Percentiles rank a stretch among this genome's conserved stretches.
phyloP scores from a whole-genome alignment of 805 yeast genomes.

The Hanseniaspora lindneri region DNA sequence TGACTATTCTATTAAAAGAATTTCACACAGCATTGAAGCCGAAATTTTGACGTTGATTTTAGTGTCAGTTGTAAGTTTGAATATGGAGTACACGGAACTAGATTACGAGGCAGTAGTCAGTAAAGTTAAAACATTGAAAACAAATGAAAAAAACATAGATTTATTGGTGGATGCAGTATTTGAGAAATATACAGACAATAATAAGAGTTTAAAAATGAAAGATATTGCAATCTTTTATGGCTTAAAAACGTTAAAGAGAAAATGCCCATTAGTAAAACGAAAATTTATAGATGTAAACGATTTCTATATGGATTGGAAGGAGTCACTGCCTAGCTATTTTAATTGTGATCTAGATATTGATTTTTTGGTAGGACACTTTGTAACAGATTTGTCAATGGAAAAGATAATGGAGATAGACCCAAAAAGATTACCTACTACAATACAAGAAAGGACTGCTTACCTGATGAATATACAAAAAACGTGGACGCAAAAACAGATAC shows the following conservation, averaged over 20 bases:
- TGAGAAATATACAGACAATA: background rate
- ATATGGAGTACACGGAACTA: conserved; percentile 1
- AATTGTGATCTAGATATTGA: conserved; percentile 46
- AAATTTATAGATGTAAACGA: conserved; percentile 34
- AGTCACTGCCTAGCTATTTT: conserved; percentile 50
- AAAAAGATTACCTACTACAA: conserved; percentile 37
- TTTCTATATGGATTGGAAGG: conserved; percentile 52
- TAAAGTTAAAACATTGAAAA: background rate
- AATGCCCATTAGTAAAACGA: conserved; percentile 24
- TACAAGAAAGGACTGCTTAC: conserved; percentile 38
- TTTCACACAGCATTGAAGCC: background rate
- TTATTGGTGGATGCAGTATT: background rate
- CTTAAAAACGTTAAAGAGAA: conserved; percentile 35
- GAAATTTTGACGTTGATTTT: conserved; percentile 6
- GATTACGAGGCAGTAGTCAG: background rate
- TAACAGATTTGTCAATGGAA: conserved; percentile 33
- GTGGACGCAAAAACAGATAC: conserved; percentile 54
- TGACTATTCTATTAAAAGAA: conserved; percentile 7
- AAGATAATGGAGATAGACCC: conserved; percentile 44
- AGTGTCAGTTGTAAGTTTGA: conserved; percentile 1
- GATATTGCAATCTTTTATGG: conserved; percentile 56
- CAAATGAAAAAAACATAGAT: background rate
- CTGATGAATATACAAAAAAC: conserved; percentile 43
- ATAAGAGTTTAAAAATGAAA: conserved; percentile 28
- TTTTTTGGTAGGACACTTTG: conserved; percentile 45